phyloP scores from a whole-genome alignment of 2,329 filamentous ascomycete genomes.

The Juglanconis oblonga region DNA sequence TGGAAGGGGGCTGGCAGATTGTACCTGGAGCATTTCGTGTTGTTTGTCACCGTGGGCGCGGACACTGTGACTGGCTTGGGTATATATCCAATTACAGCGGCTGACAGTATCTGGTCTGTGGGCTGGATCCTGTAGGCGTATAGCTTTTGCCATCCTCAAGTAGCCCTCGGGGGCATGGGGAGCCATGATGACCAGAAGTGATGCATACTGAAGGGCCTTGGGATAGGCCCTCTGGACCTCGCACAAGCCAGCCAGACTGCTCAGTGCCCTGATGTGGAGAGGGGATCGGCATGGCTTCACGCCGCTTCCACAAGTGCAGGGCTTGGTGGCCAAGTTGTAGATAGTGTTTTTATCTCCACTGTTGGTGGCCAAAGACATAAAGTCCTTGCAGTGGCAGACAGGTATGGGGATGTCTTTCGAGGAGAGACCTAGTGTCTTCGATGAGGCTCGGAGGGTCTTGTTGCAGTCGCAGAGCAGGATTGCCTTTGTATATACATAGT shows the following conservation, averaged over 20 bases:
- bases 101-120: background rate
- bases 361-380: background rate
- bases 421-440: background rate
- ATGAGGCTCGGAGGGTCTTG: background rate
- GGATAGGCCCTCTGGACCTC: background rate
- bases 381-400: slow-evolving; percentile 15
- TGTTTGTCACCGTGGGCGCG: slow-evolving; percentile 1
- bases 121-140: background rate
- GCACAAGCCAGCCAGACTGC: background rate
- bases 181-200: slow-evolving; percentile 9
- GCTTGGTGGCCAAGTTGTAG: slow-evolving; percentile 8
- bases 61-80: slow-evolving; percentile 9
- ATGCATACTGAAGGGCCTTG: slow-evolving; percentile 5
- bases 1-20: background rate
- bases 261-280: slow-evolving; percentile 6
- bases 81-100: slow-evolving; percentile 9
- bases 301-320: slow-evolving; percentile 14
- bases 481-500: background rate
- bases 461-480: slow-evolving; percentile 11
- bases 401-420: slow-evolving; percentile 6
- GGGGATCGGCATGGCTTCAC: background rate
- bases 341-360: background rate
- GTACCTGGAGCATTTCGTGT: slow-evolving; percentile 9
- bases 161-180: slow-evolving; percentile 16
- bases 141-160: slow-evolving; percentile 13